phyloP scores from a whole-genome alignment of 2,329 filamentous ascomycete species.

The Fusarium verrucosum region DNA sequence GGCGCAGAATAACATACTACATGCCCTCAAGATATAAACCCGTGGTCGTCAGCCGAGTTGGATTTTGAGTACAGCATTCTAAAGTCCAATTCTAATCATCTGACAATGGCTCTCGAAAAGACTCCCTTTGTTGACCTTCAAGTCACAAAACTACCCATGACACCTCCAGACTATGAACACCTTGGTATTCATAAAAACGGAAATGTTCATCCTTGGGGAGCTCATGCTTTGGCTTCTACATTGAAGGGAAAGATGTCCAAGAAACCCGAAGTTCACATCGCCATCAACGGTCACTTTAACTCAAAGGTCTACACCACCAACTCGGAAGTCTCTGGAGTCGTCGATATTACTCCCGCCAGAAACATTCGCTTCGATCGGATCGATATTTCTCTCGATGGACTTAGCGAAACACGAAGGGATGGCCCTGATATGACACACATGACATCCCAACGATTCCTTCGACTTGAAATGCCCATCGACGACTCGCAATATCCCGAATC shows the following conservation, averaged over 20 bases:
- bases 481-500: slow-evolving; percentile 25
- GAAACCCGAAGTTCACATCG: slow-evolving; percentile 20
- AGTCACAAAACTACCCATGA: slow-evolving; percentile 15
- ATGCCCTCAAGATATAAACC: neutral
- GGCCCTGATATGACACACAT: slow-evolving; percentile 34
- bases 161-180: slow-evolving; percentile 32
- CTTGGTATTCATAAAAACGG: slow-evolving; percentile 23
- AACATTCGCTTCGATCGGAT: slow-evolving; percentile 29
- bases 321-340: slow-evolving; percentile 37
- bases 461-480: slow-evolving; percentile 36
- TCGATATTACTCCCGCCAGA: slow-evolving; percentile 21
- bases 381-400: slow-evolving; percentile 34
- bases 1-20: slow-evolving; percentile 6
- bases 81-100: neutral
- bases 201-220: slow-evolving; percentile 22
- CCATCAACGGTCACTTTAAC: slow-evolving; percentile 37
- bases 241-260: slow-evolving; percentile 16
- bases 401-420: slow-evolving; percentile 31
- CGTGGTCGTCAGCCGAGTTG: neutral
- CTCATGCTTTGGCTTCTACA: slow-evolving; percentile 6
- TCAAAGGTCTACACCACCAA: slow-evolving; percentile 41
- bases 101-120: slow-evolving; percentile 17
- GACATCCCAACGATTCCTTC: slow-evolving; percentile 37
- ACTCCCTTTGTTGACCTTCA: slow-evolving; percentile 23
- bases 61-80: neutral